Evolutionary conservation across 176 grass and related monocot species (phyloP), one percentile per base, ranked within the genome.

Genomic region (Oryza glumipatula): DNA sequence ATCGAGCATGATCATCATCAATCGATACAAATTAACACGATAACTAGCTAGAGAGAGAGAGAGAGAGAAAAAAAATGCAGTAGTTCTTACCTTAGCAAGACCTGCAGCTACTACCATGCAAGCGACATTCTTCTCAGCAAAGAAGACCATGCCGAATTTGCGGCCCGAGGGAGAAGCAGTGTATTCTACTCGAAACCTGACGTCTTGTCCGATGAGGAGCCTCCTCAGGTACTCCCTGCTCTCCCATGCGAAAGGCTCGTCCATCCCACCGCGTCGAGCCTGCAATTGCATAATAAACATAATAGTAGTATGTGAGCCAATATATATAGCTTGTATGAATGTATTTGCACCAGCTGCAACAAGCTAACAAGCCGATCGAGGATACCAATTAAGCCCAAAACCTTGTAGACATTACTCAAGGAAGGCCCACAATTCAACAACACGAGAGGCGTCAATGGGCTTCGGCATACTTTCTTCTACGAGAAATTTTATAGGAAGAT

Each of bases 171-270:
- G 88, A 65, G 91, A 93, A 63, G 88, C 88, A 14, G 83, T 89
- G 60, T 92, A 94, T 47, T 99, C 96, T 63, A 96, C 94, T 78
- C 84, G 92, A 72, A 99, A 99, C 21, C 85, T 87, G 68, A 99
- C 96, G 8, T 99, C 91, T 94, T 99, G 56, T 79, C 96, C 96
- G 6, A 99, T 71, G 64, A 94, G 96, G 3, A 88, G 89, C 30
- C 89, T 94, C 70, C 96, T 96, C 66, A 99, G 64, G 80, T 80
- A 94, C 51, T 99, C 96, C 24, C 86, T 99, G 82, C 96, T 99
- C 36, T 94, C 83, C 96, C 96, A 99, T 80, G 96, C 96, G 92
- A 99, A 99, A 32, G 96, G 96, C 70, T 99, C 96, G 74, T 99
- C 96, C 28, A 89, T 67, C 78, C 93, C 94, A 33, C 88, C 90